Base-by-base conservation (phyloP, 305 asterid genomes). In the Andrographis paniculata region DNA sequence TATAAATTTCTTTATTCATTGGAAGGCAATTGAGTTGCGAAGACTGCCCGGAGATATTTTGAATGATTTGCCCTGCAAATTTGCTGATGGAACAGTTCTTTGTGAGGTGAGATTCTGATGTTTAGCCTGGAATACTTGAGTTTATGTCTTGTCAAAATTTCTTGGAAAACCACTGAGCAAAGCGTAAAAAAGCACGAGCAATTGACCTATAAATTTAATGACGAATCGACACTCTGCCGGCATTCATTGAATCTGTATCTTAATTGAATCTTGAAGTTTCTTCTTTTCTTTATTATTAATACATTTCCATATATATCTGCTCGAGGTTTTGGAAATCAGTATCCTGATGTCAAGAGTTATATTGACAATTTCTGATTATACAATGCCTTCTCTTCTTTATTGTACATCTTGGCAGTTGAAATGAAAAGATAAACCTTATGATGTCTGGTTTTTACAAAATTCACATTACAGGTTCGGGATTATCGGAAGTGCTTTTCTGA, bases 21-120 rank as follows among this genome's bases (percentile, higher is more conserved):
- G 48, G 72, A 56, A 91, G 99, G 99, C 99, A 56, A 74, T 92
- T 67, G 96, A 92, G 75, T 76, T 86, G 43, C 96, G 99, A 38
- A 75, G 63, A 47, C 65, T 92, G 55, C 99, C 99, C 14, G 93
- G 85, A 55, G 96, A 84, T 74, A 77, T 92, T 69, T 71, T 84
- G 76, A 93, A 87, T 61, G 99, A 87, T 52, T 72, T 92, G 63
- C 95, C 95, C 0, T 81, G 96, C 87, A 87, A 75, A 67, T 92
- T 69, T 46, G 30, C 30, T 24, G 8, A 92, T 59, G 99, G 99
- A 54, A 65, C 77, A 54, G 74, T 79, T 58, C 66, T 75, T 48
- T 92, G 99, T 44, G 99, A 92, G 96, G 99, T 84, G 55, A 53
- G 62, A 52, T 59, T 60, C 50, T 42, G 46, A 24, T 30, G 45